Conservation (phyloP, 2,329 filamentous ascomycete genomes). For the Colletotrichum acutatum region DNA sequence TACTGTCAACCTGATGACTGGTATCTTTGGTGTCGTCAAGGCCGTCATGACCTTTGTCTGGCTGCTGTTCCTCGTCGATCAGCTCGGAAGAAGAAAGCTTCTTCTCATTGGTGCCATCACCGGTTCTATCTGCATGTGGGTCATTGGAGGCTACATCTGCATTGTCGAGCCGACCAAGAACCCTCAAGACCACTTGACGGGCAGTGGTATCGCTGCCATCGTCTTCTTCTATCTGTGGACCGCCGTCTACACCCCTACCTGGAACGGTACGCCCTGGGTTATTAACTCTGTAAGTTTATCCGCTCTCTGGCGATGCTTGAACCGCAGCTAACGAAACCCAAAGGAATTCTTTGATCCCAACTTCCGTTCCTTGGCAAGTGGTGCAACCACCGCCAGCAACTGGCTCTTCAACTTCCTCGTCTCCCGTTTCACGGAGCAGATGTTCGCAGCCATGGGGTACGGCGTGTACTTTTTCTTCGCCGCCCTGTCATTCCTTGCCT, state of each 20-base stretch:
- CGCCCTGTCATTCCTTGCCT: constrained; percentile 56
- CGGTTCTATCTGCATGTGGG: constrained; percentile 70
- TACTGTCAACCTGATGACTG: constrained; percentile 63
- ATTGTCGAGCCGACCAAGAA: constrained; percentile 49
- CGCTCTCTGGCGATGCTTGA: too few species aligned
- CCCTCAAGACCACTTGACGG: constrained; percentile 47
- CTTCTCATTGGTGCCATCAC: constrained; percentile 70
- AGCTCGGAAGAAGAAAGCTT: constrained; percentile 55
- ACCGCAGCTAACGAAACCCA: not conserved
- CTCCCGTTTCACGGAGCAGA: constrained; percentile 63
- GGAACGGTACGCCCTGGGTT: constrained; percentile 73
- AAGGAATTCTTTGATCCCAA: constrained; percentile 67
- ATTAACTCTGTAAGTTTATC: constrained; percentile 52
- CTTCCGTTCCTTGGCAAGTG: constrained; percentile 61
- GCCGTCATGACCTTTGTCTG: constrained; percentile 72
- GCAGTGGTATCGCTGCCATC: constrained; percentile 65
- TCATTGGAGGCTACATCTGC: constrained; percentile 67
- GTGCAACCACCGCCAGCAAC: constrained; percentile 66
- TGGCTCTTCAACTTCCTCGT: constrained; percentile 69
- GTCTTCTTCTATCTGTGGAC: constrained; percentile 75
- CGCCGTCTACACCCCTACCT: constrained; percentile 64
- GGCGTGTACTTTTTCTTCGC: constrained; percentile 68
- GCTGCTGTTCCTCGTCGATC: constrained; percentile 72
- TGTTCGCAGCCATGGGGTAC: constrained; percentile 57
- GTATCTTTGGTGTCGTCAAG: constrained; percentile 76